Conservation (phyloP, 2,329 filamentous ascomycete species). For the Monosporascus sp. region DNA sequence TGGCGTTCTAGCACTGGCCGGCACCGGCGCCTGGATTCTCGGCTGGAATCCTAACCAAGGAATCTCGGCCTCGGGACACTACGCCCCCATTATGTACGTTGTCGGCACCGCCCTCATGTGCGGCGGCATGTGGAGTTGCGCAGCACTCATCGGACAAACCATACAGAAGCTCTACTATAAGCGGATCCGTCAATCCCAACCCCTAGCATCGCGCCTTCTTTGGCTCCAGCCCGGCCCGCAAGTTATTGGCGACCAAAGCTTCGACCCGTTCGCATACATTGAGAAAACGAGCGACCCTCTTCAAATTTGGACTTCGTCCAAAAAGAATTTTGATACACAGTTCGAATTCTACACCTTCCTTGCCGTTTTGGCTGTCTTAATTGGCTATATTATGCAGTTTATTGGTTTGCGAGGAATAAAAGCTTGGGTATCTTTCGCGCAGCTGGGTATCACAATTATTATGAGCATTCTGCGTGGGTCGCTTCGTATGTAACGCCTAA, state of each 20-base stretch:
- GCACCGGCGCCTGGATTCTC: slow-evolving; percentile 9
- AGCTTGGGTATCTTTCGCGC: slow-evolving; percentile 13
- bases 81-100: slow-evolving; percentile 16
- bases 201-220: background rate
- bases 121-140: slow-evolving; percentile 16
- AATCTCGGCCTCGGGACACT: slow-evolving; percentile 1
- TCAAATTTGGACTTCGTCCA: slow-evolving; percentile 7
- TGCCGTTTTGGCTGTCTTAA: background rate
- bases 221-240: slow-evolving; percentile 19
- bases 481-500: slow-evolving; percentile 13
- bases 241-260: slow-evolving; percentile 18
- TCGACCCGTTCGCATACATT: slow-evolving; percentile 14
- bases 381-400: slow-evolving; percentile 16
- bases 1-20: slow-evolving; percentile 10
- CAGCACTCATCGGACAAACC: slow-evolving; percentile 14
- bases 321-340: slow-evolving; percentile 1
- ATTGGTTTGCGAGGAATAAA: slow-evolving; percentile 17
- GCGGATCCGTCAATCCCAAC: background rate
- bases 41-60: slow-evolving; percentile 4
- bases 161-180: slow-evolving; percentile 9
- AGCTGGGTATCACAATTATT: slow-evolving; percentile 11
- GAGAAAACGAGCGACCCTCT: slow-evolving; percentile 5
- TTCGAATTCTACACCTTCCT: slow-evolving; percentile 4
- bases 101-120: slow-evolving; percentile 12
- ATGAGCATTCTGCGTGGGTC: slow-evolving; percentile 14